Conservation (phyloP, 2,329 filamentous ascomycete species). For the Onygenales sp. region DNA sequence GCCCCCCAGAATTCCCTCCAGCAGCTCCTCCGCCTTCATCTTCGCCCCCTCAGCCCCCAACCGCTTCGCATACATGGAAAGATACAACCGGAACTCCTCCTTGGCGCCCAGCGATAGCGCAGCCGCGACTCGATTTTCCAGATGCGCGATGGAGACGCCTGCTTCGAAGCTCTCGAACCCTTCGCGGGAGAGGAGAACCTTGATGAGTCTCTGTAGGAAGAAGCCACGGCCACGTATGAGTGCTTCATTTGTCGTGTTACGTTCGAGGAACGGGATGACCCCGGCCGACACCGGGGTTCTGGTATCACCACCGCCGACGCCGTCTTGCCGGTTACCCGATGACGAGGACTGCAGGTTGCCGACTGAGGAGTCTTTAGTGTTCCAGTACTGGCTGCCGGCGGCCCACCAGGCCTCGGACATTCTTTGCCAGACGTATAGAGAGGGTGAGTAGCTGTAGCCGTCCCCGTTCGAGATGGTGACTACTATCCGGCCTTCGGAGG, state of each 20-base stretch:
- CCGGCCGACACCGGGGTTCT: constrained; percentile 66
- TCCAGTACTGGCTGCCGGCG: constrained; percentile 97
- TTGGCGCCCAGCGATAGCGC: constrained; percentile 73
- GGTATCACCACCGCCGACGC: constrained; percentile 47
- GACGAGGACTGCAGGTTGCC: constrained; percentile 65
- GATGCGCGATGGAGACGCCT: constrained; percentile 81
- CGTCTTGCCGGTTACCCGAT: constrained; percentile 32
- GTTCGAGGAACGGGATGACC: constrained; percentile 85
- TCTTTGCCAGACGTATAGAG: constrained; percentile 86
- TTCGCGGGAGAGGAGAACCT: constrained; percentile 75
- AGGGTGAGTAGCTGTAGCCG: constrained; percentile 78
- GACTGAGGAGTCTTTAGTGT: constrained; percentile 85
- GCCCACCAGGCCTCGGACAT: constrained; percentile 98
- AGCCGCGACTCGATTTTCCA: constrained; percentile 89
- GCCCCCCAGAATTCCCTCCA: constrained; percentile 71
- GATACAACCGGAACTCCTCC: constrained; percentile 87
- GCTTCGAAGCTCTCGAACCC: constrained; percentile 90
- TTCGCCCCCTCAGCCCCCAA: constrained; percentile 81
- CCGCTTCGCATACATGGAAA: constrained; percentile 97
- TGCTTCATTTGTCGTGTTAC: constrained; percentile 89
- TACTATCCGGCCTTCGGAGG: constrained; percentile 74
- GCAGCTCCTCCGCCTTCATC: constrained; percentile 83
- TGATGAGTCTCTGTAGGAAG: constrained; percentile 83
- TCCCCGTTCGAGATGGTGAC: constrained; percentile 93
- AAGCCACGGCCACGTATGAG: constrained; percentile 86